Evolutionary conservation across 2,329 filamentous ascomycete genomes (phyloP).

Genomic region (Fusarium sp.): DNA sequence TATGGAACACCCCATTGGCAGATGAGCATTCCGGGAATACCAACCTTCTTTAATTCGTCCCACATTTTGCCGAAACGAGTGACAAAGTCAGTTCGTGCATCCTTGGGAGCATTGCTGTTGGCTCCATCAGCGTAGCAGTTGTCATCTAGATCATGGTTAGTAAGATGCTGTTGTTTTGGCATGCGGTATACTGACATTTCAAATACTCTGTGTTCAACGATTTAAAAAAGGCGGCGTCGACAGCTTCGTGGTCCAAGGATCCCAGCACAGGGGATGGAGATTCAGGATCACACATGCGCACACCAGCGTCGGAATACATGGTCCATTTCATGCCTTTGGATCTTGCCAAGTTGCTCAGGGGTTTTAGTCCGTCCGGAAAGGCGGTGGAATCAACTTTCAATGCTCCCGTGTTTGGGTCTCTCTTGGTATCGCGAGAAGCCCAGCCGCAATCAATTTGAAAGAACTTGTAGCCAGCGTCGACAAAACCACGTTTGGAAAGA

Average conservation of each 20-base stretch:
- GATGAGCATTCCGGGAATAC: slow-evolving; percentile 2
- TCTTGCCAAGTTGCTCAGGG: background rate
- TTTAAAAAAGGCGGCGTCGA: slow-evolving; percentile 3
- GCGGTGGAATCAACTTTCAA: background rate
- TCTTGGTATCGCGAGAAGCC: background rate
- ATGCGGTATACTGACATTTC: background rate
- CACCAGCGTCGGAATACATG: slow-evolving; percentile 10
- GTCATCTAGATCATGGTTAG: background rate
- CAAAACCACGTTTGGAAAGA: background rate
- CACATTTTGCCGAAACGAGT: slow-evolving; percentile 4
- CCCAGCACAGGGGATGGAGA: background rate
- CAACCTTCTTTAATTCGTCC: background rate
- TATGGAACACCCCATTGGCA: slow-evolving; percentile 6
- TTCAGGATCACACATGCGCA: background rate
- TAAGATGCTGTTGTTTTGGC: background rate
- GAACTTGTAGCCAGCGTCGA: slow-evolving; percentile 4
- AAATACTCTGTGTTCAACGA: slow-evolving; percentile 1
- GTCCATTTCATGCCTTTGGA: slow-evolving; percentile 14
- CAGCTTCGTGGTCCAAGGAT: slow-evolving; percentile 1
- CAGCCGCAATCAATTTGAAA: slow-evolving; percentile 5
- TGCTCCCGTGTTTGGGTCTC: background rate
- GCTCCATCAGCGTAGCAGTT: background rate
- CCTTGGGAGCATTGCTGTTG: background rate
- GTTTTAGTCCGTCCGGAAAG: background rate
- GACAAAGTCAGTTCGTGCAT: slow-evolving; percentile 2